phyloP scores from a whole-genome alignment of 768 basidiomycete genomes.

The Boletales sp. region DNA sequence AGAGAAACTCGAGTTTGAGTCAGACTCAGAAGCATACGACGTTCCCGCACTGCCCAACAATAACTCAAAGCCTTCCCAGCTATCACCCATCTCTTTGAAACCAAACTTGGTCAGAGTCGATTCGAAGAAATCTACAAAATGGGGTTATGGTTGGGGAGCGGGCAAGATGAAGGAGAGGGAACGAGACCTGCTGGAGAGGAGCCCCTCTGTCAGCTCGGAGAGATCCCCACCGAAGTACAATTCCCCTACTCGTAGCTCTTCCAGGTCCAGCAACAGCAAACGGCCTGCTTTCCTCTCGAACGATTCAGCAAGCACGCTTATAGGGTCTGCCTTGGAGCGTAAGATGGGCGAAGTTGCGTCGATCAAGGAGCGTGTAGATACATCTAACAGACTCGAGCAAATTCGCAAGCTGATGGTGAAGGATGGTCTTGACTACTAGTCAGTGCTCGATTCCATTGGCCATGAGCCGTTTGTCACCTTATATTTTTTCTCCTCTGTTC shows the following conservation, averaged over 20 bases:
- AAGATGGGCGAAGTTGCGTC: constrained; percentile 65
- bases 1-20: constrained; percentile 53
- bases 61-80: constrained; percentile 40
- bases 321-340: constrained; percentile 70
- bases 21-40: constrained; percentile 63
- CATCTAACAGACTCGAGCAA: constrained; percentile 54
- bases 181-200: constrained; percentile 31
- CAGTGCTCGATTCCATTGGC: constrained; percentile 28
- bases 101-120: constrained; percentile 51
- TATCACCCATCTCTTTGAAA: constrained; percentile 32
- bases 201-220: constrained; percentile 35
- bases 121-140: constrained; percentile 54
- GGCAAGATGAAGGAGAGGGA: constrained; percentile 53
- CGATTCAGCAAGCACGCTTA: constrained; percentile 68
- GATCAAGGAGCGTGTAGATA: constrained; percentile 52
- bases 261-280: constrained; percentile 38
- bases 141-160: constrained; percentile 72
- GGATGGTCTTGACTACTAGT: constrained; percentile 75
- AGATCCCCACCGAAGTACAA: constrained; percentile 33
- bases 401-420: constrained; percentile 65
- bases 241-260: constrained; percentile 34
- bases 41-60: constrained; percentile 26
- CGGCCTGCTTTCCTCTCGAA: constrained; percentile 47
- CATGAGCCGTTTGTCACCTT: constrained; percentile 1
- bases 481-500: constrained; percentile 1